A percentile compares a stretch with the other conserved stretches of the same genome.
Conservation (phyloP, 306 rosid species). For the Castanospermum australe region DNA sequence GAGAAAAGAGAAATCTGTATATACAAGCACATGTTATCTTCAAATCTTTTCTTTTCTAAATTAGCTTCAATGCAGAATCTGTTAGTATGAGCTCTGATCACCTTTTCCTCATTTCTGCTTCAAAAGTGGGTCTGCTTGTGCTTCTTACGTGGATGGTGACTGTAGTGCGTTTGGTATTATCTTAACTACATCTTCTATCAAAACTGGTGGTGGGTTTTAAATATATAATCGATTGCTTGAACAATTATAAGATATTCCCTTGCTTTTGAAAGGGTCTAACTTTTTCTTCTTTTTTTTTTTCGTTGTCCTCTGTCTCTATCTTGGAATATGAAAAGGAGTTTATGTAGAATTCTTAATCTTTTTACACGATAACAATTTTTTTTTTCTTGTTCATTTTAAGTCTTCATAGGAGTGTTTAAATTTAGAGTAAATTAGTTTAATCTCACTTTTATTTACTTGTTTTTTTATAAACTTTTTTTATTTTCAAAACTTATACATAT, state of each 20-base stretch:
- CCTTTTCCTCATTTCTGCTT: constrained; percentile 28
- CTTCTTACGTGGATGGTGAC: constrained; percentile 33
- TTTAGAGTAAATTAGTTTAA: too few relatives aligned
- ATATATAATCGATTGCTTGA: constrained; percentile 21
- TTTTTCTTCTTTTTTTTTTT: background rate
- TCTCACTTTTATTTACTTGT: too few relatives aligned
- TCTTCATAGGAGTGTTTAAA: background rate
- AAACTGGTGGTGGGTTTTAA: constrained; percentile 16
- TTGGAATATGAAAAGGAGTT: constrained; percentile 14
- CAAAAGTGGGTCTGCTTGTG: constrained; percentile 33
- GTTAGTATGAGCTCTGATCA: constrained; percentile 18
- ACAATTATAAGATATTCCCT: constrained; percentile 24
- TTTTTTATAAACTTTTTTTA: too few relatives aligned
- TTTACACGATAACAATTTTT: background rate
- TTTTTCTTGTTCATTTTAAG: background rate
- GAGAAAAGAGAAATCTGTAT: constrained; percentile 5
- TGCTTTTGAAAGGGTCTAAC: constrained; percentile 19
- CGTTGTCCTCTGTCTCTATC: background rate
- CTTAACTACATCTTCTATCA: background rate
- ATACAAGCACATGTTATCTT: constrained; percentile 23
- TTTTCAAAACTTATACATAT: too few relatives aligned
- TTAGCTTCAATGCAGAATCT: constrained; percentile 17
- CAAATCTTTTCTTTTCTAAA: constrained; percentile 15
- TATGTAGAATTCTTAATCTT: background rate
- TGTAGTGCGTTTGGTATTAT: constrained; percentile 41